Evolutionary conservation across 345 rosid species (phyloP).

Genomic region (Pistacia atlantica): DNA sequence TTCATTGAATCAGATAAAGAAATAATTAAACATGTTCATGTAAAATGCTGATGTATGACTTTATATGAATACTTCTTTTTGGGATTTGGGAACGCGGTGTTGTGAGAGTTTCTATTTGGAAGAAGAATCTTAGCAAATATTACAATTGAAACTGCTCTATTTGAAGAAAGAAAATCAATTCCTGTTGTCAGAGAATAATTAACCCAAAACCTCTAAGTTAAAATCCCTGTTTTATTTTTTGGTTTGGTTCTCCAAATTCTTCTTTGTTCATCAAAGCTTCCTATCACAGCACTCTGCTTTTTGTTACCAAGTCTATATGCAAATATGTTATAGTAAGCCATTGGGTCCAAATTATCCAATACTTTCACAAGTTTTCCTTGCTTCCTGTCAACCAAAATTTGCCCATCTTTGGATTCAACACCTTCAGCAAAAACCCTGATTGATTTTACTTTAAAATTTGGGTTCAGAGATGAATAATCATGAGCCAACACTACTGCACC

Average conservation of each 20-base stretch:
- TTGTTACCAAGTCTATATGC: slow-evolving; percentile 44
- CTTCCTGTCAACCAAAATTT: slow-evolving; percentile 36
- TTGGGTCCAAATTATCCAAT: slow-evolving; percentile 45
- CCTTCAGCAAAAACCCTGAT: slow-evolving; percentile 61
- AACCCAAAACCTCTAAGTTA: slow-evolving; percentile 5
- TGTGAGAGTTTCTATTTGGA: background rate
- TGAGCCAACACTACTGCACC: slow-evolving; percentile 68
- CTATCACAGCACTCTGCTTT: slow-evolving; percentile 71
- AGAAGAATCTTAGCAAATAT: slow-evolving; percentile 1
- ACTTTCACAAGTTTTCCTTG: slow-evolving; percentile 48
- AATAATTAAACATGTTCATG: too few species aligned
- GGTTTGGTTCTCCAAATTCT: slow-evolving; percentile 61
- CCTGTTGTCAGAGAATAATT: slow-evolving; percentile 14
- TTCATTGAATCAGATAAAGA: background rate
- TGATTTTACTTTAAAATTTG: slow-evolving; percentile 33
- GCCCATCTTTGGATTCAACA: slow-evolving; percentile 60
- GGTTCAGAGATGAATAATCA: slow-evolving; percentile 42
- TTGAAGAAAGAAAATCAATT: background rate
- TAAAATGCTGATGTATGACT: too few species aligned
- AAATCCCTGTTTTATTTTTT: slow-evolving; percentile 17
- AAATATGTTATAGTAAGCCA: slow-evolving; percentile 45
- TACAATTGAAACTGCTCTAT: slow-evolving; percentile 5
- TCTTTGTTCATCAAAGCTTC: slow-evolving; percentile 73
- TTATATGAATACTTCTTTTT: background rate
- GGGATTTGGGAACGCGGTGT: background rate